phyloP scores from a whole-genome alignment of 2,329 filamentous ascomycete genomes.

The Fusarium aywerte region DNA sequence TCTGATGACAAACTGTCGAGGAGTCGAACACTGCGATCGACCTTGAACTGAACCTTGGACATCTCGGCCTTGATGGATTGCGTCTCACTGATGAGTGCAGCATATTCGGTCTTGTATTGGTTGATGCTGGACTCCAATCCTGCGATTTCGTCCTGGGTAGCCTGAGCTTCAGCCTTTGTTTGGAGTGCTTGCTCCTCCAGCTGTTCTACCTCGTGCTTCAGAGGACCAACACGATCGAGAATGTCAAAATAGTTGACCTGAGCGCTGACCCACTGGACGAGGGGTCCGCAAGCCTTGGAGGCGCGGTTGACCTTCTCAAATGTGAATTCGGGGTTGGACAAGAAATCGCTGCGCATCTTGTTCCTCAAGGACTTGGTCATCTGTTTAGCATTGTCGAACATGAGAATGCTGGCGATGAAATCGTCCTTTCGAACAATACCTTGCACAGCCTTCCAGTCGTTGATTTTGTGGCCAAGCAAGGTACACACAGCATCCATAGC shows the following conservation, averaged over 20 bases:
- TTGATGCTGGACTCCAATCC: slow-evolving; percentile 90
- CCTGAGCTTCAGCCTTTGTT: slow-evolving; percentile 92
- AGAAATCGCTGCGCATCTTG: slow-evolving; percentile 92
- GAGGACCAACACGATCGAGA: slow-evolving; percentile 88
- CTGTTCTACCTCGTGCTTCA: slow-evolving; percentile 87
- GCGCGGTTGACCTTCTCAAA: slow-evolving; percentile 96
- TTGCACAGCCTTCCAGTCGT: slow-evolving; percentile 92
- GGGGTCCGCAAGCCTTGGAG: slow-evolving; percentile 94
- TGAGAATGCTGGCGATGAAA: slow-evolving; percentile 97
- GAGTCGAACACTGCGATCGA: slow-evolving; percentile 92
- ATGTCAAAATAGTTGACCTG: slow-evolving; percentile 99
- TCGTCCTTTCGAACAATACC: slow-evolving; percentile 90
- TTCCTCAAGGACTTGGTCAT: slow-evolving; percentile 86
- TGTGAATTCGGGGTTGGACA: slow-evolving; percentile 94
- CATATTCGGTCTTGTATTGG: slow-evolving; percentile 96
- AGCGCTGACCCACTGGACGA: slow-evolving; percentile 96
- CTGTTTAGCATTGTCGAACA: slow-evolving; percentile 93
- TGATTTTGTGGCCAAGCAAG: slow-evolving; percentile 87
- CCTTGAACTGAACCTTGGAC: slow-evolving; percentile 96
- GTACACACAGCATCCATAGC: slow-evolving; percentile 97
- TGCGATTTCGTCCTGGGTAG: slow-evolving; percentile 87
- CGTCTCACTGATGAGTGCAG: slow-evolving; percentile 93
- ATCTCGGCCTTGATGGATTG: slow-evolving; percentile 98
- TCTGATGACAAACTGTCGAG: slow-evolving; percentile 96
- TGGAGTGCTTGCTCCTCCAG: slow-evolving; percentile 89